Percentiles rank a stretch among this genome's conserved stretches.
These are phyloP conservation scores for Pyrus hybrid DNA, from an alignment of 331 rosid genomes.

Conservation along the genomic window DNA sequence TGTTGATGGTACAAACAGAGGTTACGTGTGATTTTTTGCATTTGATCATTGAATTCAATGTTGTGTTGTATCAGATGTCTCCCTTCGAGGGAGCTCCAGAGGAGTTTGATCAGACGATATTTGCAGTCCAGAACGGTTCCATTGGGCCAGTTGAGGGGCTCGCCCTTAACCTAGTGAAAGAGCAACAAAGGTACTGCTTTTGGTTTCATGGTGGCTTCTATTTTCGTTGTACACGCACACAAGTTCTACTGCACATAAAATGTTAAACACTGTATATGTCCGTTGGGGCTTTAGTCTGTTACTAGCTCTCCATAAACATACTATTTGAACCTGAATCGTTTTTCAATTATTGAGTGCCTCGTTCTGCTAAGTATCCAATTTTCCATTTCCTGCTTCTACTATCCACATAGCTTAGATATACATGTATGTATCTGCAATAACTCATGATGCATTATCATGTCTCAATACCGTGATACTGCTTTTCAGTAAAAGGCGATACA, in stretches of 20 bases:
- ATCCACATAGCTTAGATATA: neutral
- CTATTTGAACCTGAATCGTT: neutral
- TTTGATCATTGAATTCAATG: neutral
- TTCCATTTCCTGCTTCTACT: neutral
- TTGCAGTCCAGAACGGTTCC: constrained; percentile 42
- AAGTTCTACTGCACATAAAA: neutral
- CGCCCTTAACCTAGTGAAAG: constrained; percentile 57
- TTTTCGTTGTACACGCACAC: neutral
- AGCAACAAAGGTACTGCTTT: constrained; percentile 60
- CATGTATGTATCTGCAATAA: neutral
- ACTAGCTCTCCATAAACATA: neutral
- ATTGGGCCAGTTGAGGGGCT: constrained; percentile 59
- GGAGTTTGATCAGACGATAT: constrained; percentile 95
- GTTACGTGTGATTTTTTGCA: neutral
- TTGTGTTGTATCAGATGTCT: constrained; percentile 46
- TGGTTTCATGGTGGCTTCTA: neutral
- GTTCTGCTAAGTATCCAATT: neutral
- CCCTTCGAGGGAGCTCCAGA: constrained; percentile 77
- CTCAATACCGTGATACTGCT: neutral
- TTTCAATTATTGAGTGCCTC: neutral
- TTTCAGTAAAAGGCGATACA: constrained; percentile 71
- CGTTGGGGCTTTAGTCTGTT: neutral
- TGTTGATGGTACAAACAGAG: neutral
- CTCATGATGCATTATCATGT: neutral
- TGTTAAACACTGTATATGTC: neutral